These are phyloP conservation scores for Cryphonectria parasitica DNA, from an alignment of 2,329 filamentous ascomycete species.

Conservation along the genomic window DNA sequence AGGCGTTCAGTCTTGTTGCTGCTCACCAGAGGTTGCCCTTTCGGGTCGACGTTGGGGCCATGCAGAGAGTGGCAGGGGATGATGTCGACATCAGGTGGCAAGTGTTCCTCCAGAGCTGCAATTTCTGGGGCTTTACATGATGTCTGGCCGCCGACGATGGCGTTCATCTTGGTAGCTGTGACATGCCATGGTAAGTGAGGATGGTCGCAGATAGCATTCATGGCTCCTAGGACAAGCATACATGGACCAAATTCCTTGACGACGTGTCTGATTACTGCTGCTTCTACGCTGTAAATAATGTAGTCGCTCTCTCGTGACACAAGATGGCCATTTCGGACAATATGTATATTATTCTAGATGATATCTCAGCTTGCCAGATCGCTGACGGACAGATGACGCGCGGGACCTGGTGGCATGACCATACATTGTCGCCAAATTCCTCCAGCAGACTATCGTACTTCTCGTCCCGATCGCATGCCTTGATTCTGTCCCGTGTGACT, in stretches of 20 bases:
- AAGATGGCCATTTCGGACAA: conserved; percentile 91
- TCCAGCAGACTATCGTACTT: conserved; percentile 79
- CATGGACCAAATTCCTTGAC: conserved; percentile 90
- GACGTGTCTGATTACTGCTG: conserved; percentile 83
- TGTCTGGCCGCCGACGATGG: conserved; percentile 95
- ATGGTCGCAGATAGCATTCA: neutral
- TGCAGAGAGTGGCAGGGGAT: conserved; percentile 96
- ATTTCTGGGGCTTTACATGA: conserved; percentile 98
- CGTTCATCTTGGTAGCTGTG: conserved; percentile 87
- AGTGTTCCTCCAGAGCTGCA: conserved; percentile 84
- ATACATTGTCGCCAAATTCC: conserved; percentile 88
- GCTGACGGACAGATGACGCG: conserved; percentile 38
- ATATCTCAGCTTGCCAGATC: conserved; percentile 52
- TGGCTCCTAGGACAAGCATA: conserved; percentile 49
- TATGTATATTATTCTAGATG: conserved; percentile 79
- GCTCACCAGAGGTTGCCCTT: conserved; percentile 82
- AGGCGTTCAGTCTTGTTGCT: conserved; percentile 12
- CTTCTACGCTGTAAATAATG: conserved; percentile 98
- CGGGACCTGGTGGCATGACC: conserved; percentile 39
- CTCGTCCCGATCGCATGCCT: conserved; percentile 91
- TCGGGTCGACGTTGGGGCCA: conserved; percentile 85
- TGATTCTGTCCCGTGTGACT: conserved; percentile 64
- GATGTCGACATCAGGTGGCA: conserved; percentile 88
- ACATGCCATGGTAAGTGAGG: conserved; percentile 28
- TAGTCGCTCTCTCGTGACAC: conserved; percentile 97